phyloP scores from a whole-genome alignment of 257 asterid species.

The Asclepias syriaca region DNA sequence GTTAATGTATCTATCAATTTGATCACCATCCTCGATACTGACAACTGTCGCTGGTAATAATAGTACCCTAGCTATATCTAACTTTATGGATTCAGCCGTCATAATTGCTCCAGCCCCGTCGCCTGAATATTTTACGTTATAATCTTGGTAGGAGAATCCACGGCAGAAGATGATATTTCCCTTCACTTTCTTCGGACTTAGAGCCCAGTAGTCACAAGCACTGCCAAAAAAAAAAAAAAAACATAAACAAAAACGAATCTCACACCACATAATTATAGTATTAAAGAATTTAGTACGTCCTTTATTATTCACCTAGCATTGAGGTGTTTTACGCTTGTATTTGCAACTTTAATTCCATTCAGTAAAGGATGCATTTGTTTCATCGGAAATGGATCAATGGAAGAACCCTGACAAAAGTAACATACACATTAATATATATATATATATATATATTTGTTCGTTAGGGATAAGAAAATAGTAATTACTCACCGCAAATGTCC shows the following conservation, averaged over 20 bases:
- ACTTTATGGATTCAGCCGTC: not conserved
- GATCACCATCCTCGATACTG: constrained; percentile 23
- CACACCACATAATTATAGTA: not conserved
- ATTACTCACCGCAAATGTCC: constrained; percentile 7
- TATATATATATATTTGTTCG: not conserved
- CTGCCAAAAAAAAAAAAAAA: constrained; percentile 20
- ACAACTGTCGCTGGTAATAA: constrained; percentile 33
- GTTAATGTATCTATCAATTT: constrained; percentile 50
- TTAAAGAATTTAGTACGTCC: no score
- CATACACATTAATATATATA: not conserved
- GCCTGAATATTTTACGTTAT: constrained; percentile 22
- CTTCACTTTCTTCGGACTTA: constrained; percentile 39
- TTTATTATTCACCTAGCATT: no score
- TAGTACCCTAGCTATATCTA: constrained; percentile 32
- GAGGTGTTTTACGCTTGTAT: not conserved
- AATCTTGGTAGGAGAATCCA: constrained; percentile 26
- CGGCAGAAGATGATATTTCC: constrained; percentile 62
- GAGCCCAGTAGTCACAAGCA: constrained; percentile 38
- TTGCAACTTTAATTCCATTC: constrained; percentile 40
- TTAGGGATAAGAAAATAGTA: no score
- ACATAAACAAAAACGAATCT: not conserved
- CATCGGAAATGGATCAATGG: constrained; percentile 48
- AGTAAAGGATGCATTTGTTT: constrained; percentile 40
- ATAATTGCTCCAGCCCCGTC: constrained; percentile 61
- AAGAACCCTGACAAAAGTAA: constrained; percentile 13